phyloP scores from a whole-genome alignment of 148 eudicot species.

The Tetragonia tetragonoides region DNA sequence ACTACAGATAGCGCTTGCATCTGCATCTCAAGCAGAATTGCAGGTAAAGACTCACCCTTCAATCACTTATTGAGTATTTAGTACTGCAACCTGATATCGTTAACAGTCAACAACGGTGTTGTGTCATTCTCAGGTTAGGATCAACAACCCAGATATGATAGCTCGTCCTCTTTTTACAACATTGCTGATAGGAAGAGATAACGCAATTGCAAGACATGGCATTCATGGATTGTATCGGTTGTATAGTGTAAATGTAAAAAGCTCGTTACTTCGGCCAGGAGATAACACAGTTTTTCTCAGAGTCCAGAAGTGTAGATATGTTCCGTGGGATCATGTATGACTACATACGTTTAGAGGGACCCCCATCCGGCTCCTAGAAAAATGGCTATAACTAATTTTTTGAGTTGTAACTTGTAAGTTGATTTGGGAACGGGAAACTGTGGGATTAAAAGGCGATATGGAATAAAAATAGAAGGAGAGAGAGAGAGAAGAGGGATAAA shows the following conservation, averaged over 20 bases:
- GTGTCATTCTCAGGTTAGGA: conserved; percentile 39
- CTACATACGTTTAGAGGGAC: conserved; percentile 68
- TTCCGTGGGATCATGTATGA: conserved; percentile 64
- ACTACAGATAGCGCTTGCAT: conserved; percentile 67
- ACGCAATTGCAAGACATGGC: conserved; percentile 75
- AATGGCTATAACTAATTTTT: not conserved
- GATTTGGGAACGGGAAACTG: no score
- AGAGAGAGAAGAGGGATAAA: no score
- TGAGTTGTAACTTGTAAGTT: no score
- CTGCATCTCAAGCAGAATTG: conserved; percentile 63
- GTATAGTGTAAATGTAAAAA: conserved; percentile 32
- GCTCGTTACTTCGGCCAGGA: conserved; percentile 33
- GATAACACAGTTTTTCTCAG: conserved; percentile 49
- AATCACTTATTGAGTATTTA: not conserved
- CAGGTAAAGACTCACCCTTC: conserved; percentile 34
- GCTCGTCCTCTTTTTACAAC: conserved; percentile 52
- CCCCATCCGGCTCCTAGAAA: conserved; percentile 18
- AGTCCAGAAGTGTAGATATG: conserved; percentile 32
- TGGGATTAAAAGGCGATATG: no score
- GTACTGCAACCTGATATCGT: not conserved
- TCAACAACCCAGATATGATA: conserved; percentile 38
- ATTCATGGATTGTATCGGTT: conserved; percentile 61
- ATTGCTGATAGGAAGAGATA: conserved; percentile 54
- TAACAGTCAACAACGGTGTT: no score
- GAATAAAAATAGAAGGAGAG: no score